phyloP scores from a whole-genome alignment of 179 eudicot species.

The Pouteria campechiana region DNA sequence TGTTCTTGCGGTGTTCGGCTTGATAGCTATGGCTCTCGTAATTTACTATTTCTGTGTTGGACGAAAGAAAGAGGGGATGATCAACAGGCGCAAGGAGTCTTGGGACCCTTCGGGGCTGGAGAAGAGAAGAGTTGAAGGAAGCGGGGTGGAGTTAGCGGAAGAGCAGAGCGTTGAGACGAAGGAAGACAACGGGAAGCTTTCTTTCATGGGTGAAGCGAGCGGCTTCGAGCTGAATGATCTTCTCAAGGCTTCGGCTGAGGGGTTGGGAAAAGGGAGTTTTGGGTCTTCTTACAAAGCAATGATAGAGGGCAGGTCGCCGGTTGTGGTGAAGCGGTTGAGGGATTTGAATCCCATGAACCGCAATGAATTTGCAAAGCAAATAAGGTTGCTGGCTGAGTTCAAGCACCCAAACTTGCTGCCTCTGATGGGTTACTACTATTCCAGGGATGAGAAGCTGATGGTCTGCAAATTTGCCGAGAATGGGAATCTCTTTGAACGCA shows the following conservation, averaged over 20 bases:
- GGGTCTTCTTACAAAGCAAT: slow-evolving; percentile 21
- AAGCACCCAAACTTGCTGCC: slow-evolving; percentile 32
- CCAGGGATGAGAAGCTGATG: slow-evolving; percentile 25
- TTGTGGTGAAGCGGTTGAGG: slow-evolving; percentile 24
- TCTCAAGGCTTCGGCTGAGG: slow-evolving; percentile 26
- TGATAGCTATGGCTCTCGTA: slow-evolving; percentile 10
- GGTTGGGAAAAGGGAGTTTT: slow-evolving; percentile 24
- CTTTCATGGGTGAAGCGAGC: slow-evolving; percentile 11
- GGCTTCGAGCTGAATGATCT: slow-evolving; percentile 24
- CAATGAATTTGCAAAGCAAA: slow-evolving; percentile 17
- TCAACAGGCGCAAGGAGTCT: too few relatives aligned
- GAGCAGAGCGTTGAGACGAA: neutral
- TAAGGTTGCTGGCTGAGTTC: slow-evolving; percentile 12
- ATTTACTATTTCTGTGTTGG: too few relatives aligned
- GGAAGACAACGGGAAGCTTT: slow-evolving; percentile 11
- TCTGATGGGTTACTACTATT: slow-evolving; percentile 19
- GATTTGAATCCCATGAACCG: slow-evolving; percentile 24
- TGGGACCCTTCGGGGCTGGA: slow-evolving; percentile 6
- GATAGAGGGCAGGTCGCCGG: slow-evolving; percentile 11
- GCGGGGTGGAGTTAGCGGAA: neutral
- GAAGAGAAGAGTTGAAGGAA: neutral
- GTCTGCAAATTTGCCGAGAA: slow-evolving; percentile 12
- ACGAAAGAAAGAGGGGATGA: too few relatives aligned
- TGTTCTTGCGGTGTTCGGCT: slow-evolving; percentile 7
- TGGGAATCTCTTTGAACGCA: slow-evolving; percentile 20